phyloP scores from a whole-genome alignment of 2,329 filamentous ascomycete species.

The Cryphonectria japonica region DNA sequence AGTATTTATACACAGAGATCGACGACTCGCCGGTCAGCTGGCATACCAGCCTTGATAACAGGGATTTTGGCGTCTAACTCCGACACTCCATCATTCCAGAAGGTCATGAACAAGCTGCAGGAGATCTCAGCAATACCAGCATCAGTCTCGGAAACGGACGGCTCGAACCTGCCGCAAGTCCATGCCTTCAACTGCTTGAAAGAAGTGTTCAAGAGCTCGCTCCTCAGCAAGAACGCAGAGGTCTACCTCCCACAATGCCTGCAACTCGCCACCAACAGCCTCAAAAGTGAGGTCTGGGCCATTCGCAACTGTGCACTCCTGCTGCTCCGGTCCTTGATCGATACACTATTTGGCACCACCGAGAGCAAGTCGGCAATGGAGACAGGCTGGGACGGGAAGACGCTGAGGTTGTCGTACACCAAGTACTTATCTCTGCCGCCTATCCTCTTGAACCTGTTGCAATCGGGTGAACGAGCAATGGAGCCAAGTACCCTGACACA shows the following conservation, averaged over 20 bases:
- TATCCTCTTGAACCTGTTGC: conserved; percentile 66
- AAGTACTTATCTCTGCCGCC: conserved; percentile 68
- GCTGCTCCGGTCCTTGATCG: conserved; percentile 83
- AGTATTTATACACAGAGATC: conserved; percentile 77
- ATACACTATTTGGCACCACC: conserved; percentile 74
- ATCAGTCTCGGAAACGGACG: conserved; percentile 59
- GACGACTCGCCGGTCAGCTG: conserved; percentile 88
- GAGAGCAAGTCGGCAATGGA: conserved; percentile 69
- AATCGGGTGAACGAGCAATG: conserved; percentile 52
- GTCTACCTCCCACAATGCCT: conserved; percentile 74
- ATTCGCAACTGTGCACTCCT: conserved; percentile 93
- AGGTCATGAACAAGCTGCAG: conserved; percentile 66
- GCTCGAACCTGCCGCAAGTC: conserved; percentile 79
- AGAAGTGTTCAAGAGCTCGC: conserved; percentile 85
- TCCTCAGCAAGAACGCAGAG: conserved; percentile 73
- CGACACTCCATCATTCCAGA: conserved; percentile 62
- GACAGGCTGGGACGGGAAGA: conserved; percentile 66
- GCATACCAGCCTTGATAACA: conserved; percentile 84
- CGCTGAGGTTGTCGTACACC: conserved; percentile 69
- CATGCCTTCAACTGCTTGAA: conserved; percentile 94
- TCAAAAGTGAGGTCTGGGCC: conserved; percentile 88
- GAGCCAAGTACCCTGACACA: conserved; percentile 38
- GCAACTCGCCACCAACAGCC: conserved; percentile 76
- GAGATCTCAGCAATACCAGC: conserved; percentile 60
- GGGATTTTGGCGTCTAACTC: conserved; percentile 75